phyloP scores from a whole-genome alignment of 1,284 basidiomycete species.

The Moesziomyces globuligerus region DNA sequence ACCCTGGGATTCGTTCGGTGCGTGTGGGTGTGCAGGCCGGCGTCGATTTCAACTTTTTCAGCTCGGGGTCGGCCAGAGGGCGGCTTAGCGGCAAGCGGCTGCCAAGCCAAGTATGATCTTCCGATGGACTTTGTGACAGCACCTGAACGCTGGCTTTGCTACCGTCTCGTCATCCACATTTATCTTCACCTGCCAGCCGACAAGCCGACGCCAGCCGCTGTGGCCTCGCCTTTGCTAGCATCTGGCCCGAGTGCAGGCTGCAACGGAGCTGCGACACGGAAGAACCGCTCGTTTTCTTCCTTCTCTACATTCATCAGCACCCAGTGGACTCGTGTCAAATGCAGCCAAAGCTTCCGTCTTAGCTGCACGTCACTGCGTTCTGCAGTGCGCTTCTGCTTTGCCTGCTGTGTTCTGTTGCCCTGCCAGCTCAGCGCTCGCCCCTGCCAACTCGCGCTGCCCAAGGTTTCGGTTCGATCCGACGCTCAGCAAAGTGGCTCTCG shows the following conservation, averaged over 20 bases:
- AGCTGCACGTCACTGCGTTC: slow-evolving; percentile 10
- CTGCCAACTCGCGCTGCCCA: not conserved
- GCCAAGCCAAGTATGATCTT: not conserved
- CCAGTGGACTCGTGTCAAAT: slow-evolving; percentile 19
- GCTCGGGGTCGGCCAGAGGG: not conserved
- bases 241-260: not conserved
- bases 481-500: not conserved
- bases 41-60: not conserved
- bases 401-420: not conserved
- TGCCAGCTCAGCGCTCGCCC: not conserved
- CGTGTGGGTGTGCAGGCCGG: too few relatives aligned
- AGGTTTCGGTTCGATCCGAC: not conserved
- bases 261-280: not conserved
- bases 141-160: too few relatives aligned
- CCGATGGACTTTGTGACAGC: not conserved
- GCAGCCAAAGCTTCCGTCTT: slow-evolving; percentile 10
- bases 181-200: not conserved
- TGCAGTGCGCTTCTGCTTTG: not conserved
- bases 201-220: not conserved
- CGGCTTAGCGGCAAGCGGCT: not conserved
- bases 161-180: not conserved
- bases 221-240: not conserved
- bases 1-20: too few relatives aligned
- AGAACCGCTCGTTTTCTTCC: not conserved
- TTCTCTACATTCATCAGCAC: slow-evolving; percentile 1